A percentile compares a stretch with the other conserved stretches of the same genome.
Conservation (phyloP, 768 basidiomycete species). For the Termitomyces sp. region DNA sequence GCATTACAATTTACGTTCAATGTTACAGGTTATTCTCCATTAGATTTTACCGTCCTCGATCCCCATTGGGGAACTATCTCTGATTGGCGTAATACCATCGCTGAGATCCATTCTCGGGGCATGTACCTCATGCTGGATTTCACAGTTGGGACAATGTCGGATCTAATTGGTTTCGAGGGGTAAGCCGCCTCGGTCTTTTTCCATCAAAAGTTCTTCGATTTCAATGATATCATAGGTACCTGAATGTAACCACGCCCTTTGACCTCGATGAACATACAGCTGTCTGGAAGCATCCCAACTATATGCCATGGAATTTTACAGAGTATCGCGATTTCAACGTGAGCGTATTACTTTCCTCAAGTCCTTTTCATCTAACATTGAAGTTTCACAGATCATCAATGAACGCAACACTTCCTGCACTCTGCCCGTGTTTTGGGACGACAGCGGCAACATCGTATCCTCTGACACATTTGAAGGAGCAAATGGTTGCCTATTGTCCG, state of each 20-base stretch:
- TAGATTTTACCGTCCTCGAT: constrained; percentile 88
- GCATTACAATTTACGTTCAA: constrained; percentile 9
- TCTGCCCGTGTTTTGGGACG: constrained; percentile 78
- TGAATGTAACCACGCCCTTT: constrained; percentile 84
- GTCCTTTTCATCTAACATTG: background rate
- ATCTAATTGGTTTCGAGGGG: constrained; percentile 85
- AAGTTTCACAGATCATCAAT: constrained; percentile 53
- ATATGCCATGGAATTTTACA: constrained; percentile 84
- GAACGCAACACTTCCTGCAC: constrained; percentile 70
- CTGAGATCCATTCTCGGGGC: constrained; percentile 71
- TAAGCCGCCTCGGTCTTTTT: constrained; percentile 32
- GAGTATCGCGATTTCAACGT: constrained; percentile 83
- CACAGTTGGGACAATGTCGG: constrained; percentile 90
- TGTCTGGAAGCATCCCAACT: constrained; percentile 72
- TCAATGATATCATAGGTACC: constrained; percentile 46
- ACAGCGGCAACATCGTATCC: constrained; percentile 65
- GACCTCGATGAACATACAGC: constrained; percentile 67
- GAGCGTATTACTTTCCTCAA: constrained; percentile 19
- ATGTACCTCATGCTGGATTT: constrained; percentile 96
- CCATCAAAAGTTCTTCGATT: background rate
- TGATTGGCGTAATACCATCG: constrained; percentile 78
- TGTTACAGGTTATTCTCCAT: constrained; percentile 79
- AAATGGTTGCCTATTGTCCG: constrained; percentile 75
- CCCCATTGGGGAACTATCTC: constrained; percentile 87
- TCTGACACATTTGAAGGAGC: constrained; percentile 34